A percentile compares a stretch with the other conserved stretches of the same genome.
phyloP scores from a whole-genome alignment of 2,329 filamentous ascomycete species.

The Aspergillus sojae region DNA sequence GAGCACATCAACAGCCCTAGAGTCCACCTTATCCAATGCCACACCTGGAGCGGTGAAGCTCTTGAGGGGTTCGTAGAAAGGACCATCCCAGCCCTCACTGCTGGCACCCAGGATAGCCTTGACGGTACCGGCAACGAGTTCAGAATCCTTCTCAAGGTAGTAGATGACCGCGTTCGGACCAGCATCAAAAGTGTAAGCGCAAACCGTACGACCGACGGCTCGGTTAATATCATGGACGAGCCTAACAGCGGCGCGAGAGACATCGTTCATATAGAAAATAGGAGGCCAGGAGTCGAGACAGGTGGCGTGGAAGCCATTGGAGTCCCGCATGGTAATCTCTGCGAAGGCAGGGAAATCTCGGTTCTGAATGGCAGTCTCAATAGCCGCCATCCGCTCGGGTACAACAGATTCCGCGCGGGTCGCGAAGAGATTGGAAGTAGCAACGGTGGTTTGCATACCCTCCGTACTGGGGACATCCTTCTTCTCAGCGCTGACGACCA shows the following conservation, averaged over 20 bases:
- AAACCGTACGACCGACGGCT: conserved; percentile 74
- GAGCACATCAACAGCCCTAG: conserved; percentile 62
- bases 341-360: conserved; percentile 86
- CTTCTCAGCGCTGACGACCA: conserved; percentile 91
- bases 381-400: conserved; percentile 77
- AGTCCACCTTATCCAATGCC: conserved; percentile 63
- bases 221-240: conserved; percentile 88
- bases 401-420: conserved; percentile 76
- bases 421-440: conserved; percentile 84
- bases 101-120: conserved; percentile 71
- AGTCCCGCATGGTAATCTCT: conserved; percentile 92
- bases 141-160: conserved; percentile 79
- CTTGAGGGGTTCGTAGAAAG: conserved; percentile 58
- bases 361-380: conserved; percentile 77
- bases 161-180: conserved; percentile 97
- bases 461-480: conserved; percentile 92
- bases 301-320: conserved; percentile 93
- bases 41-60: conserved; percentile 51
- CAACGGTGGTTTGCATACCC: conserved; percentile 96
- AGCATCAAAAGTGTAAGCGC: conserved; percentile 96
- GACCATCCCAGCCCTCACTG: conserved; percentile 57
- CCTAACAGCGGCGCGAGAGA: conserved; percentile 81
- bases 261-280: conserved; percentile 98
- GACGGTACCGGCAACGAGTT: conserved; percentile 75
- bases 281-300: conserved; percentile 95